phyloP scores from a whole-genome alignment of 2,329 filamentous ascomycete genomes.

The Cryphonectria naterciae region DNA sequence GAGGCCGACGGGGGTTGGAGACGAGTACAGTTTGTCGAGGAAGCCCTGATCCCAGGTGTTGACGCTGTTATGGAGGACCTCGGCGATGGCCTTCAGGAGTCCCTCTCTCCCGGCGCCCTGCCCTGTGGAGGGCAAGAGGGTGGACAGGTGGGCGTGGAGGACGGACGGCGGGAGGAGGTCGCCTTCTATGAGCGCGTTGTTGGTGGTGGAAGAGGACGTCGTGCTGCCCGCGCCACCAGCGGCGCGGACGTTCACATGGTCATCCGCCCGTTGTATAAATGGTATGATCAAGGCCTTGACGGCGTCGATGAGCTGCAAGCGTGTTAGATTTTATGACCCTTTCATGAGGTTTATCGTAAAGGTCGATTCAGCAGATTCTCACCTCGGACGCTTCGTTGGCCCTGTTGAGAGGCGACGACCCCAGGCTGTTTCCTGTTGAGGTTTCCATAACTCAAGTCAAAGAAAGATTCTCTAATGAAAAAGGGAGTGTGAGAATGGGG shows the following conservation, averaged over 20 bases:
- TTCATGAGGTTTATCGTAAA: not conserved
- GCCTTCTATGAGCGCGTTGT: conserved; percentile 59
- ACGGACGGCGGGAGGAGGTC: conserved; percentile 64
- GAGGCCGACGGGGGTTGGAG: conserved; percentile 84
- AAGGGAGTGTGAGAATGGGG: not conserved
- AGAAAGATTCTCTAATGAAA: not conserved
- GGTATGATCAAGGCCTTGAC: conserved; percentile 71
- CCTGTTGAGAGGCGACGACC: conserved; percentile 29
- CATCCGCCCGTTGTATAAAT: conserved; percentile 72
- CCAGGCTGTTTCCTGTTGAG: not conserved
- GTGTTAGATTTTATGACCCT: conserved; percentile 4
- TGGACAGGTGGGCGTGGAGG: conserved; percentile 57
- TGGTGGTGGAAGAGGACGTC: conserved; percentile 30
- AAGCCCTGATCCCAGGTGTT: conserved; percentile 99
- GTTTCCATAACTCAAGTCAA: not conserved
- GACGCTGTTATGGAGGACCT: conserved; percentile 81
- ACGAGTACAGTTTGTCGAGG: conserved; percentile 92
- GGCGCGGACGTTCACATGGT: conserved; percentile 57
- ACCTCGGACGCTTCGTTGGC: conserved; percentile 40
- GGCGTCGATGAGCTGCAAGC: conserved; percentile 65
- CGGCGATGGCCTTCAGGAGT: conserved; percentile 69
- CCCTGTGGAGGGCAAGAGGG: conserved; percentile 58
- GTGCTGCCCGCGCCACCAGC: conserved; percentile 52
- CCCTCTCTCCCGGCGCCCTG: conserved; percentile 71
- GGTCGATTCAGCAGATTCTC: conserved; percentile 19